These are phyloP conservation scores for Yamadazyma sp. DNA, from an alignment of 805 yeast species.

Conservation along the genomic window DNA sequence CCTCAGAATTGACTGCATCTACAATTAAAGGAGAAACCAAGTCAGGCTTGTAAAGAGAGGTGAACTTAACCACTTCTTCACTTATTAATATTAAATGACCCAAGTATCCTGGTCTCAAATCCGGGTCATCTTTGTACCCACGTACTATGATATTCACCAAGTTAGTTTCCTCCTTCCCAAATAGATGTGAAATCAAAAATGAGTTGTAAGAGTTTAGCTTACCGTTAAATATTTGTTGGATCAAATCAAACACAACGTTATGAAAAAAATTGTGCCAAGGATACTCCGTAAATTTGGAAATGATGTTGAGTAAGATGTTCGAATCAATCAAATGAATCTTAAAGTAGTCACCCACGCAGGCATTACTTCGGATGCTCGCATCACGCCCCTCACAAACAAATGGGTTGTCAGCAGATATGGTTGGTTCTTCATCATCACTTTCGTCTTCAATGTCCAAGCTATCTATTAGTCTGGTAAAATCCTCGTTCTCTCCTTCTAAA, in stretches of 20 bases:
- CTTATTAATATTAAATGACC: slow-evolving; percentile 95
- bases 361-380: slow-evolving; percentile 42
- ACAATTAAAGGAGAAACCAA: slow-evolving; percentile 54
- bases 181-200: slow-evolving; percentile 36
- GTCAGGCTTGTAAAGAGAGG: slow-evolving; percentile 59
- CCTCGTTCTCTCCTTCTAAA: slow-evolving; percentile 19
- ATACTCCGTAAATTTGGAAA: slow-evolving; percentile 72
- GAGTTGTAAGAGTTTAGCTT: slow-evolving; percentile 84
- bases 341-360: slow-evolving; percentile 84
- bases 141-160: slow-evolving; percentile 29
- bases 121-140: slow-evolving; percentile 27
- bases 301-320: slow-evolving; percentile 63
- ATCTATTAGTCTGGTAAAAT: slow-evolving; percentile 23
- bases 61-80: slow-evolving; percentile 92
- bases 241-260: slow-evolving; percentile 93
- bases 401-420: slow-evolving; percentile 43
- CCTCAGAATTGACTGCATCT: slow-evolving; percentile 45
- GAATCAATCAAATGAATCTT: slow-evolving; percentile 81
- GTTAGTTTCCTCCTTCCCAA: slow-evolving; percentile 20
- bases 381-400: slow-evolving; percentile 41
- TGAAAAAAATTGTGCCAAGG: slow-evolving; percentile 98
- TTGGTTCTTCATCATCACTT: slow-evolving; percentile 47
- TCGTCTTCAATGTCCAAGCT: slow-evolving; percentile 31
- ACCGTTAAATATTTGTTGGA: slow-evolving; percentile 94
- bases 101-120: slow-evolving; percentile 86